Evolutionary conservation across 164 flowering plant genomes (phyloP).

Genomic region (Nelumbo lutea): DNA sequence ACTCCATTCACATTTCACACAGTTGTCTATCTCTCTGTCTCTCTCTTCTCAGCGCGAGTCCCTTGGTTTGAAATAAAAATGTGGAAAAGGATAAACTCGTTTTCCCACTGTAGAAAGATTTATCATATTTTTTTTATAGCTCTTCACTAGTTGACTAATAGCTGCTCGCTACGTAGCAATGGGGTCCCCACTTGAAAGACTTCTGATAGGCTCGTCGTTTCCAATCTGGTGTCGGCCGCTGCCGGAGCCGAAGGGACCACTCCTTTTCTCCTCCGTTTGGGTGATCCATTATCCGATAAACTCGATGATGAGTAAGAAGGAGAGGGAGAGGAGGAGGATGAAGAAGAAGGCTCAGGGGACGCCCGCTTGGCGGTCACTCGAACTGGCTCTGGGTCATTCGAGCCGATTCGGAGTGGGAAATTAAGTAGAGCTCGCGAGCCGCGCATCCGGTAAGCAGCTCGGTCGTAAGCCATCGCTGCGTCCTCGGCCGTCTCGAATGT

Average conservation of each 20-base stretch:
- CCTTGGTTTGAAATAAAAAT: too few relatives aligned
- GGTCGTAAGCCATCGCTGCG: slow-evolving; percentile 43
- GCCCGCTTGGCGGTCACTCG: slow-evolving; percentile 3
- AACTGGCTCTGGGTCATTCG: slow-evolving; percentile 2
- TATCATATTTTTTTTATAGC: neutral
- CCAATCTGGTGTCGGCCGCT: neutral
- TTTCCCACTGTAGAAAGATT: too few relatives aligned
- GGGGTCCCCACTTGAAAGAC: neutral
- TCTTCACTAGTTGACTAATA: neutral
- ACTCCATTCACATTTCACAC: neutral
- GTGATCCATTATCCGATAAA: slow-evolving; percentile 1
- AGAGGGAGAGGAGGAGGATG: slow-evolving; percentile 2
- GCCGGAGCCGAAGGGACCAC: neutral
- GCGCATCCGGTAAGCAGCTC: slow-evolving; percentile 42
- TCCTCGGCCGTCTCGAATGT: slow-evolving; percentile 45
- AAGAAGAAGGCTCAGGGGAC: slow-evolving; percentile 15
- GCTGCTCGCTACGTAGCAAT: slow-evolving; percentile 5
- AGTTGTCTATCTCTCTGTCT: neutral
- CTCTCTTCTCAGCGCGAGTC: neutral
- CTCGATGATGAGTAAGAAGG: neutral
- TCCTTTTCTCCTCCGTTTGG: slow-evolving; percentile 22
- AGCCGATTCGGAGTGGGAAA: slow-evolving; percentile 31
- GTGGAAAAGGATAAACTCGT: too few relatives aligned
- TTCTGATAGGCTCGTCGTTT: neutral
- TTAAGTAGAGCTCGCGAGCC: slow-evolving; percentile 41